Conservation (phyloP, 108 stramenopile genomes). For the Skeletonema potamos region DNA sequence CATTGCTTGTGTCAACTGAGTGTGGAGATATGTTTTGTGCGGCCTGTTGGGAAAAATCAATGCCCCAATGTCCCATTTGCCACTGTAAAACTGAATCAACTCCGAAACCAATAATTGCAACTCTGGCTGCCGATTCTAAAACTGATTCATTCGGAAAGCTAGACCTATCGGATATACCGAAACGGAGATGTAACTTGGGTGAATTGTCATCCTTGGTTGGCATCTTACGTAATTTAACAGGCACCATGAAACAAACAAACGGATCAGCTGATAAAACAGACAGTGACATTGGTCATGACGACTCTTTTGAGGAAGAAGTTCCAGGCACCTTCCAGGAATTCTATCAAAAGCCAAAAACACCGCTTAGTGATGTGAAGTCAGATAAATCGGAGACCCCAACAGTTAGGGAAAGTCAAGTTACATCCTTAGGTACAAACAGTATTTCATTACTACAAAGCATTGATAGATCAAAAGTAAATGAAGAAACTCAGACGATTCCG, state of each 20-base stretch:
- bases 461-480: neutral
- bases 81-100: neutral
- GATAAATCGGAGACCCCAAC: neutral
- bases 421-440: neutral
- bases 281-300: neutral
- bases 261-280: neutral
- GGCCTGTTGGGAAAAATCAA: neutral
- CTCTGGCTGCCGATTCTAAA: neutral
- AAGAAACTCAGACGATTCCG: conserved; percentile 1
- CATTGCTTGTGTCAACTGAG: neutral
- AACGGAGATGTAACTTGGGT: neutral
- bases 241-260: neutral
- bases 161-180: neutral
- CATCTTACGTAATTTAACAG: neutral
- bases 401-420: neutral
- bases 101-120: neutral
- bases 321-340: neutral
- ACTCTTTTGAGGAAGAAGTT: neutral
- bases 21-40: neutral
- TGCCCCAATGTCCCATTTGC: neutral
- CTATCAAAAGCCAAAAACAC: neutral
- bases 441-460: neutral
- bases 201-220: neutral
- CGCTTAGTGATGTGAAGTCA: neutral
- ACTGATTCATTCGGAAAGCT: neutral